Evolutionary conservation across 2,329 filamentous ascomycete species (phyloP), one percentile per base, ranked within the genome.

Genomic region (Hymenotorrendiella dingleyae): DNA sequence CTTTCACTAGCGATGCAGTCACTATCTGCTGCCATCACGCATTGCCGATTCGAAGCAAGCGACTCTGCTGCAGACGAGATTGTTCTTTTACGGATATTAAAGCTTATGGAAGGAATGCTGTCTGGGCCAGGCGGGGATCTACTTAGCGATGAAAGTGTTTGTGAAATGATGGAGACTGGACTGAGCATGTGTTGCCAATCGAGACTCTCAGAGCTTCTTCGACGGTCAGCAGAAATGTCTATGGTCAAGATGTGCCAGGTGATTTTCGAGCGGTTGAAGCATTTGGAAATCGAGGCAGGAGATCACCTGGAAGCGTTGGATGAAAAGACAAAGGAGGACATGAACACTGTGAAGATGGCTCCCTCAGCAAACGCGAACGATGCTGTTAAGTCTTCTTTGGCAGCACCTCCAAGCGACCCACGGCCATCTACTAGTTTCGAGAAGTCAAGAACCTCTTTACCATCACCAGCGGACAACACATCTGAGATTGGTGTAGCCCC

Each of bases 231-330:
- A 2, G 93, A 98, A 65, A 93, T 94, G 59, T 84, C 89, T 42
- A 96, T 98, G 90, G 87, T 97, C 34, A 87, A 88, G 54, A 98
- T 98, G 93, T 97, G 93, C 61, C 93, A 98, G 66, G 89, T 95
- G 53, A 95, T 98, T 57, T 98, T 98, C 62, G 86, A 90, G 64
- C 82, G 94, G 47, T 69, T 98, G 40, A 95, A 94, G 63, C 82
- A 90, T 51, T 70, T 97, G 6, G 87, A 94, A 56, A 74, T 86
- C 35, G 84, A 90, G 59, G 77, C 81, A 17, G 80, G 80, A 10
- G 76, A 83, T 27, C 79, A 85, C 48, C 66, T 76, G 6, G 77
- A 82, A 26, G 76, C 76, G 3, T 65, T 86, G 43, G 83, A 88
- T 43, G 76, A 77, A 54, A 73, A 77, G 58, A 75, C 77, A 6